Base-by-base conservation (phyloP, 106 monocot genomes). In the Agapanthus africanus region DNA sequence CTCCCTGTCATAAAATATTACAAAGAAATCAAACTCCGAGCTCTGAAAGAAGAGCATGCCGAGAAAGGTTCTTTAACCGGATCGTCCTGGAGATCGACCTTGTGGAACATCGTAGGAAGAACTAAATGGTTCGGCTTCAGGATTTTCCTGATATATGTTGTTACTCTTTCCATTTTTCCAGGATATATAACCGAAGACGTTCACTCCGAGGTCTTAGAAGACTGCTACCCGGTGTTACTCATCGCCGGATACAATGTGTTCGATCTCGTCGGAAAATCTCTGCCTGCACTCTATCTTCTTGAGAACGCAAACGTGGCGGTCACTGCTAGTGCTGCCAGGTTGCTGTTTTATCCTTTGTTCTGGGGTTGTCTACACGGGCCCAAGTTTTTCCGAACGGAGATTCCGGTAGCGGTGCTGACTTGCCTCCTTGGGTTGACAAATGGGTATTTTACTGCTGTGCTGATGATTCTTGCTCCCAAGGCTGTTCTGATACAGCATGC, bases 181-280 rank as follows among this genome's bases (percentile, higher is more conserved):
- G 82, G 82, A 31, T 82, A 70, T 44, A 82, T 82, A 25, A 82
- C 82, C 23, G 82, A n/a, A n/a, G n/a, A n/a, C n/a, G n/a, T n/a
- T n/a, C n/a, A n/a, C n/a, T n/a, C n/a, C n/a, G n/a, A n/a, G 35
- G 38, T 30, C 16, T 73, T 82, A 15, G 70, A 74, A 36, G 82
- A 82, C 41, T 82, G 82, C 77, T 82, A 82, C 33, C 82, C 82
- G 0, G 74, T 82, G 19, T 69, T 78, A 2, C 69, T 82, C 27
- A 82, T 82, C 28, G 63, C 73, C 11, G 77, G 73, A n/a, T 82
- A 82, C 44, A 82, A 82, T 38, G 42, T 78, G 42, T 82, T 82
- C n/a, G 82, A 82, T 69, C 54, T 82, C 13, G 65, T 78, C 6
- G 82, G 82, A 4, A 82, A 82, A 65, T 40, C 65, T 59, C 70